Base-by-base conservation (phyloP, 306 rosid genomes). In the Carpinus fangiana region DNA sequence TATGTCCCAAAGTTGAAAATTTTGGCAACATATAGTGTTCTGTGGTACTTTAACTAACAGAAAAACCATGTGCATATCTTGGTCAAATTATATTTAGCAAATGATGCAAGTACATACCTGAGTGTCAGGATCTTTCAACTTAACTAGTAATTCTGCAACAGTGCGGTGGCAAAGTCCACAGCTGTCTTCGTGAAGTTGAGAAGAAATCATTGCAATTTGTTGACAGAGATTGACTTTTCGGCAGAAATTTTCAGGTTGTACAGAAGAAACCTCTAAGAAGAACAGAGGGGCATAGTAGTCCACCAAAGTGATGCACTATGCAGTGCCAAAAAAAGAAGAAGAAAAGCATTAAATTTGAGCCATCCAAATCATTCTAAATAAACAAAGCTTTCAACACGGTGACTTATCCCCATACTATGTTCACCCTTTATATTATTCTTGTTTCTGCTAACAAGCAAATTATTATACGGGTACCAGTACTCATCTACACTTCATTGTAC, bases 251-350 rank as follows among this genome's bases (percentile, higher is more conserved):
- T 48, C 80, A 34, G 98, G 94, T 80, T 87, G 81, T 77, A 91
- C 2, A 16, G 89, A 23, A 79, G 89, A 55, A 54, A 85, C 11
- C 90, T 91, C 96, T 67, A 72, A 51, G 87, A 95, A 91, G 90
- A 95, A 86, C 65, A 91, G 90, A 52, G 99, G 92, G 76, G 89
- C 87, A 79, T 95, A 95, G 68, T 89, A 79, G 85, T 93, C 90
- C 89, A 95, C 99, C 88, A 95, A 80, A 73, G 75, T 53, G 79
- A 72, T 12, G 80, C 99, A 95, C 99, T 95, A 87, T 72, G 16
- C 34, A 74, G 88, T 69, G 12, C 41, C 73, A 65, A 41, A 62
- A 70, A 69, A 36, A 81, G 16, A 57, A 77, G 53, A 55, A 21
- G 47, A 55, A 26, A 66, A 36, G 46, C 57, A 69, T 41, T 43